These are phyloP conservation scores for Neonectria faginata DNA, from an alignment of 2,329 filamentous ascomycete species.

Conservation along the genomic window DNA sequence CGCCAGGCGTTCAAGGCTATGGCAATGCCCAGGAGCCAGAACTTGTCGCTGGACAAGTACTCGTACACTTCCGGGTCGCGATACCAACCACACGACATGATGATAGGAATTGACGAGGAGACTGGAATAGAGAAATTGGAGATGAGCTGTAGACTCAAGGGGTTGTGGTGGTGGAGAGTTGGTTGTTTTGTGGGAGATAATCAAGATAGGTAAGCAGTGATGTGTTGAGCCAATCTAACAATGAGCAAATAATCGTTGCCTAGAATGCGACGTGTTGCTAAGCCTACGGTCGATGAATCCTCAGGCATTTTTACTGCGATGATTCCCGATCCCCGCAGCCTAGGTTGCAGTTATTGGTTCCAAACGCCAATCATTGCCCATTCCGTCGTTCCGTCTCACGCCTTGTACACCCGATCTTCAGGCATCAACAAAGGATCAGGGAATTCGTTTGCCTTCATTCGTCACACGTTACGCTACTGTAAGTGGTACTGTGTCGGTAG, in stretches of 20 bases:
- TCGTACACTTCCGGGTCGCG: slow-evolving; percentile 13
- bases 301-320: neutral
- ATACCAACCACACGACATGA: neutral
- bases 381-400: neutral
- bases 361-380: neutral
- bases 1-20: slow-evolving; percentile 29
- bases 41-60: slow-evolving; percentile 30
- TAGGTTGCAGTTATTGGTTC: too few species aligned
- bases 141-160: neutral
- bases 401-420: neutral
- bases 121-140: too few species aligned
- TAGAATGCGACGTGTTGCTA: neutral
- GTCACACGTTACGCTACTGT: neutral
- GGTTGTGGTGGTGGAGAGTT: neutral
- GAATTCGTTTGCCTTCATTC: neutral
- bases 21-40: slow-evolving; percentile 29
- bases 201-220: neutral
- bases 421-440: neutral
- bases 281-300: neutral
- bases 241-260: neutral
- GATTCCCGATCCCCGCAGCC: neutral
- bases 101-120: neutral
- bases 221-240: neutral
- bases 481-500: neutral
- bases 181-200: neutral